phyloP scores from a whole-genome alignment of 306 rosid genomes.

The Prunus armeniaca region DNA sequence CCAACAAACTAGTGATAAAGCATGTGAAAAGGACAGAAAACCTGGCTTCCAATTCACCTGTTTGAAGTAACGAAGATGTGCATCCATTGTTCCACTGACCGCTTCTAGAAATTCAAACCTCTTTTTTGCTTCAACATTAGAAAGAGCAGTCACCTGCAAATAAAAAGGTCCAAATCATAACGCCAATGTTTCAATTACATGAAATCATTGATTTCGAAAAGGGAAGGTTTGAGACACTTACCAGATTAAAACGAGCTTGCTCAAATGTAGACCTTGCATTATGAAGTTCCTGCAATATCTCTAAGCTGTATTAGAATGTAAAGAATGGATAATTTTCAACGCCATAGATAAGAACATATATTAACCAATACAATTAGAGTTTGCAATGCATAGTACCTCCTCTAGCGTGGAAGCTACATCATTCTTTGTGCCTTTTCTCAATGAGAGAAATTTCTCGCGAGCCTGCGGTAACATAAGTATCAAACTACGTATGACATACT shows the following conservation, averaged over 20 bases:
- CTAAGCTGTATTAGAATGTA: slow-evolving; percentile 28
- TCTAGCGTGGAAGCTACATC: slow-evolving; percentile 75
- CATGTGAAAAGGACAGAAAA: slow-evolving; percentile 12
- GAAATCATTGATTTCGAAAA: slow-evolving; percentile 8
- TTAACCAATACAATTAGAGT: neutral
- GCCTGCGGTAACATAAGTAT: slow-evolving; percentile 53
- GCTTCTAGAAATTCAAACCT: slow-evolving; percentile 99
- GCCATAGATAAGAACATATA: slow-evolving; percentile 11
- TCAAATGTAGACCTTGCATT: slow-evolving; percentile 85
- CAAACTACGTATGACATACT: slow-evolving; percentile 1
- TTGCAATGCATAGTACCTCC: slow-evolving; percentile 58
- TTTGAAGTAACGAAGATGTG: slow-evolving; percentile 97
- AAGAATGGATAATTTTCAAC: slow-evolving; percentile 19
- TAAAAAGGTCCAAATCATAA: slow-evolving; percentile 23
- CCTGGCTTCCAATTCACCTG: slow-evolving; percentile 53
- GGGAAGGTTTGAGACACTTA: slow-evolving; percentile 26
- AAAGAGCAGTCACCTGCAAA: slow-evolving; percentile 86
- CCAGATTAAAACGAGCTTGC: slow-evolving; percentile 97
- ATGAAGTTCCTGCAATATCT: slow-evolving; percentile 85
- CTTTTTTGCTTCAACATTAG: slow-evolving; percentile 95
- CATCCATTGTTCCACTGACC: slow-evolving; percentile 99
- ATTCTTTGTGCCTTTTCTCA: slow-evolving; percentile 87
- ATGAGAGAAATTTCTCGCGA: slow-evolving; percentile 89
- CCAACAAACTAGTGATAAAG: slow-evolving; percentile 11
- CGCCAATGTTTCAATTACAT: neutral